Evolutionary conservation across 331 rosid species (phyloP).

Genomic region (Phaseolus coccineus): DNA sequence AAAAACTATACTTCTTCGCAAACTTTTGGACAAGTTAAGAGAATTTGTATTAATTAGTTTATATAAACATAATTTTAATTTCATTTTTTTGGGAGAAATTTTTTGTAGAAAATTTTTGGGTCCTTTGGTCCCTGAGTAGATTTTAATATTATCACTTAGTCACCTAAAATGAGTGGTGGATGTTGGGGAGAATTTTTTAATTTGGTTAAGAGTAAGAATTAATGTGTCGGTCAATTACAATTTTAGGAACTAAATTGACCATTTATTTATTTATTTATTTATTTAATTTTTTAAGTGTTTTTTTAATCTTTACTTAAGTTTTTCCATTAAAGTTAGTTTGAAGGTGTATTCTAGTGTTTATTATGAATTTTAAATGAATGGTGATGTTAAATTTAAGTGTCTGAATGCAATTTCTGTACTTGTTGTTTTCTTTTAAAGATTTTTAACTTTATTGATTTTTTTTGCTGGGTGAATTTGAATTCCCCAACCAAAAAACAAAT

Average conservation of each 20-base stretch:
- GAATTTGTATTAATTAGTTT: no score
- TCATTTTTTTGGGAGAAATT: no score
- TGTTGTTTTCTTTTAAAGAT: constrained; percentile 5
- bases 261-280: background rate
- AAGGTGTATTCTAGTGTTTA: constrained; percentile 19
- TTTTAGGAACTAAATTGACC: background rate
- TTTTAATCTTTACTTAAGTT: background rate
- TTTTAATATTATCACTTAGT: background rate
- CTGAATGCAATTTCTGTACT: constrained; percentile 18
- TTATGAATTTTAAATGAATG: background rate
- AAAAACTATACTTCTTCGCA: no score
- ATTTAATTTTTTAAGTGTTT: background rate
- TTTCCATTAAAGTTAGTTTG: background rate
- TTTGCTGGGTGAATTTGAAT: background rate
- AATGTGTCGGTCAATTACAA: background rate
- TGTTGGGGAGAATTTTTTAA: background rate
- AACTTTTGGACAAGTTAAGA: no score
- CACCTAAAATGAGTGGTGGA: background rate
- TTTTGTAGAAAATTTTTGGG: no score
- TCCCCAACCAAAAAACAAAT: background rate
- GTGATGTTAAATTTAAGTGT: background rate
- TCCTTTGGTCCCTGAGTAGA: background rate
- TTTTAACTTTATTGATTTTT: constrained; percentile 11
- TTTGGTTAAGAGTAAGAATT: background rate
- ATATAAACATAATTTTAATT: no score